These are phyloP conservation scores for button mushroom (Agaricus bisporus) DNA, from an alignment of 768 basidiomycete species.

Conservation along the genomic window DNA sequence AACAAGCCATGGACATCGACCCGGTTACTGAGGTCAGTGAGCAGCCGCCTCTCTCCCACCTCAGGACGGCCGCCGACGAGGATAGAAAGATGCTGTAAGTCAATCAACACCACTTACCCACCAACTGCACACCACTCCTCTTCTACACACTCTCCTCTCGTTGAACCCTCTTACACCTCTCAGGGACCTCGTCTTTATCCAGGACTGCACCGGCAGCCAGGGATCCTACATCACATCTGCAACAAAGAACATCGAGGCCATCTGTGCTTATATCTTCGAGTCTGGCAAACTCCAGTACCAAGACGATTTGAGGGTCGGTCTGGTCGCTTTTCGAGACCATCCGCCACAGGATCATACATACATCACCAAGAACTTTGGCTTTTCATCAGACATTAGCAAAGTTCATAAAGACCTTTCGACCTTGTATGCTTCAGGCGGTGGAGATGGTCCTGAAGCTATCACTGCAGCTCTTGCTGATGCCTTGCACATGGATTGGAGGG, in stretches of 20 bases:
- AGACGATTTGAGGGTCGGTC: conserved; percentile 88
- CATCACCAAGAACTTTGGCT: conserved; percentile 89
- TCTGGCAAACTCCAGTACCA: conserved; percentile 83
- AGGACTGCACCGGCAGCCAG: conserved; percentile 92
- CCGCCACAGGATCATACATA: conserved; percentile 97
- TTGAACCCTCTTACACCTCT: conserved; percentile 14
- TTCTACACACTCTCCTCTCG: conserved; percentile 1
- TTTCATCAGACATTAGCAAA: conserved; percentile 85
- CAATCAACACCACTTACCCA: conserved; percentile 44
- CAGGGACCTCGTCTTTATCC: conserved; percentile 91
- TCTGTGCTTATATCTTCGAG: conserved; percentile 91
- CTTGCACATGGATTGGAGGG: conserved; percentile 87
- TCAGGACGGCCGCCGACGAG: conserved; percentile 16
- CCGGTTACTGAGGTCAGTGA: conserved; percentile 58
- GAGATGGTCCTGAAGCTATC: conserved; percentile 95
- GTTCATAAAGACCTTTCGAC: conserved; percentile 80
- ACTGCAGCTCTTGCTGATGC: conserved; percentile 89
- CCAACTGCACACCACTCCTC: conserved; percentile 55
- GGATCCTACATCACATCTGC: conserved; percentile 90
- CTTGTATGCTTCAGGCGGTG: conserved; percentile 85
- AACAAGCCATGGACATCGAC: conserved; percentile 66
- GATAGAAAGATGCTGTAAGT: conserved; percentile 14
- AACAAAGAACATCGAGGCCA: conserved; percentile 94
- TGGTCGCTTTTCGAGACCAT: conserved; percentile 94
- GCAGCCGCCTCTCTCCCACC: conserved; percentile 16